These are phyloP conservation scores for Torulaspora gathmanii DNA, from an alignment of 805 yeast species.

Conservation along the genomic window DNA sequence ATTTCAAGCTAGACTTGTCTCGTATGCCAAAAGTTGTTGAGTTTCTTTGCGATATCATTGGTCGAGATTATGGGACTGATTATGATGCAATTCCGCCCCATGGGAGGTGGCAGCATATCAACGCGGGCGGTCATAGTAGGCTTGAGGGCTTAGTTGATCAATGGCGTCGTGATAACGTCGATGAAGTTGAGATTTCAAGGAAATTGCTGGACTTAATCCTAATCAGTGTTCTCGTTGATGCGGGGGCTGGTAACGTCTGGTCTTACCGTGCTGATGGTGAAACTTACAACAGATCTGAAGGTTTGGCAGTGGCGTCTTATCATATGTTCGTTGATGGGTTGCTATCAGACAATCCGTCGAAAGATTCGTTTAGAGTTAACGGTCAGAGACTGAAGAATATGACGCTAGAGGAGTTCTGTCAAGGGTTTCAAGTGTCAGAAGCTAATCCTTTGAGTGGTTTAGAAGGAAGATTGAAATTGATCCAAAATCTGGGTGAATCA, in stretches of 20 bases:
- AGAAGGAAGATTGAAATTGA: constrained; percentile 48
- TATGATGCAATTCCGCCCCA: constrained; percentile 54
- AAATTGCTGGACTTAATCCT: constrained; percentile 54
- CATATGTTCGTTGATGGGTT: constrained; percentile 50
- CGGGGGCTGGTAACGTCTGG: constrained; percentile 66
- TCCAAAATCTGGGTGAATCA: constrained; percentile 47
- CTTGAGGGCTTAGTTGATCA: constrained; percentile 40
- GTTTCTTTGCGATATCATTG: constrained; percentile 44
- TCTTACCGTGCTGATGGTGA: constrained; percentile 39
- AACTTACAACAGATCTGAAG: constrained; percentile 48
- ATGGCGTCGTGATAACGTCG: constrained; percentile 37
- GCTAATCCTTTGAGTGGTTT: constrained; percentile 50
- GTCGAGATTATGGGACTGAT: constrained; percentile 43
- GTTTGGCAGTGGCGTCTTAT: constrained; percentile 57
- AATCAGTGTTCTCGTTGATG: constrained; percentile 58
- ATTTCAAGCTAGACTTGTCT: constrained; percentile 42
- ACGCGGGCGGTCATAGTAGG: constrained; percentile 46
- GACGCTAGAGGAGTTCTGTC: constrained; percentile 35
- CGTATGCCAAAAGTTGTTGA: constrained; percentile 42
- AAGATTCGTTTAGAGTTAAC: constrained; percentile 42
- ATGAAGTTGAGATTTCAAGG: constrained; percentile 45
- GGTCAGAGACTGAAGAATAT: constrained; percentile 40
- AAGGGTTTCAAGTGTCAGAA: constrained; percentile 46
- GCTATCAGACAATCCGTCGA: constrained; percentile 37
- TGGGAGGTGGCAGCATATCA: constrained; percentile 65